Evolutionary conservation across 495 filamentous ascomycete species (phyloP), one percentile per base, ranked within the genome.

Genomic region (Penicillium cinerascens): DNA sequence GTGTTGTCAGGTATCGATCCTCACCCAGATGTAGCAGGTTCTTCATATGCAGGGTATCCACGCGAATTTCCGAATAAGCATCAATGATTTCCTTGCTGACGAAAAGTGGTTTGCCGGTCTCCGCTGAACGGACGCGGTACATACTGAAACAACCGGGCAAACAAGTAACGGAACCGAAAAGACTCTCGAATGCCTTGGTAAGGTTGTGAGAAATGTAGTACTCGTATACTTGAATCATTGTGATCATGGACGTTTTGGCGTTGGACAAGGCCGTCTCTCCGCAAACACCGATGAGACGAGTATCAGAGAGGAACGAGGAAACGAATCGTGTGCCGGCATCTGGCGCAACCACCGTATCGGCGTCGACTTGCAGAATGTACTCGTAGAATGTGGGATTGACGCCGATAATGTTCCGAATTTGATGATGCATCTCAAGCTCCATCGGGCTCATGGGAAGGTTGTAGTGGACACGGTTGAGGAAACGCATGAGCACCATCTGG

Each of bases 171-270:
- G 89, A 95, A 38, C 93, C 93, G 68, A 98, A 98, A 56, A 98
- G 80, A 71, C 87, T 92, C 68, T 98, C 93, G 66, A 98, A 98
- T n/a, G 93, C 95, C 73, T 98, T 98, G 62, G 88, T 86, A 60
- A 98, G 77, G 67, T 98, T 95, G 78, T 98, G 93, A 47, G 95
- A 97, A 55, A 98, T 98, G 74, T 92, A 98, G 78, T 98, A 96
- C 72, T 98, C 93, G 78, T 98, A 98, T 16, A 98, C 93, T 70
- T 98, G 93, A 55, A 99, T 97, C 92, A 97, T 97, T 27, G 93
- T 99, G 53, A 93, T 80, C 57, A 91, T 88, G 13, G 92, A 96
- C 15, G 87, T 80, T 69, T 96, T 95, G 44, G 91, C 88, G 63
- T 99, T 99, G 44, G 87, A 89, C 22, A 99, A 77, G 9, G 87